Evolutionary conservation across 495 filamentous ascomycete species (phyloP).

Genomic region (Podospora bellae-mahoneyi): DNA sequence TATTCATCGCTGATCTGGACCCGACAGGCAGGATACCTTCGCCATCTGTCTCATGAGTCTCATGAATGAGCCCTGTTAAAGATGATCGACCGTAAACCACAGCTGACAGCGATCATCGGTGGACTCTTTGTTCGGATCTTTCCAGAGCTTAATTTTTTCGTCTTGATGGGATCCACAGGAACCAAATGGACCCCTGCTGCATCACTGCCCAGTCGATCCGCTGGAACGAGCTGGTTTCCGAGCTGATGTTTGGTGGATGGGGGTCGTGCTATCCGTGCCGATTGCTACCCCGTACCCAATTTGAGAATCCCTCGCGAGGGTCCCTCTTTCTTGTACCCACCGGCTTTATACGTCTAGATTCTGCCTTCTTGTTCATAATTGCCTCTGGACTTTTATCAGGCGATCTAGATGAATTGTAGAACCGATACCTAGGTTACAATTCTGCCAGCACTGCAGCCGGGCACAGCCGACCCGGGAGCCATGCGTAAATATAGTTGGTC

Average conservation of each 20-base stretch:
- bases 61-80: neutral
- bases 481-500: neutral
- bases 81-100: neutral
- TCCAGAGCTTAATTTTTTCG: conserved; percentile 5
- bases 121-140: neutral
- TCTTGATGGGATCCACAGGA: conserved; percentile 2
- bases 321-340: neutral
- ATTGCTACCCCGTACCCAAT: neutral
- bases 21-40: neutral
- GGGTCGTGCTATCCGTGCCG: neutral
- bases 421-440: neutral
- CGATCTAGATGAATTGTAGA: neutral
- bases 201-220: neutral
- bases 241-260: conserved; percentile 1
- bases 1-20: neutral
- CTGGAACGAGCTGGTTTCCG: neutral
- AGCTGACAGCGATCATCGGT: neutral
- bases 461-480: neutral
- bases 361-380: neutral
- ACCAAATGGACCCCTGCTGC: neutral
- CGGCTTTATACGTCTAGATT: neutral
- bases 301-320: neutral
- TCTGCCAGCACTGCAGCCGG: neutral
- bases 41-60: neutral
- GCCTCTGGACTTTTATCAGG: neutral